Evolutionary conservation across 2,329 filamentous ascomycete genomes (phyloP).

Genomic region (Madurella fahalii): DNA sequence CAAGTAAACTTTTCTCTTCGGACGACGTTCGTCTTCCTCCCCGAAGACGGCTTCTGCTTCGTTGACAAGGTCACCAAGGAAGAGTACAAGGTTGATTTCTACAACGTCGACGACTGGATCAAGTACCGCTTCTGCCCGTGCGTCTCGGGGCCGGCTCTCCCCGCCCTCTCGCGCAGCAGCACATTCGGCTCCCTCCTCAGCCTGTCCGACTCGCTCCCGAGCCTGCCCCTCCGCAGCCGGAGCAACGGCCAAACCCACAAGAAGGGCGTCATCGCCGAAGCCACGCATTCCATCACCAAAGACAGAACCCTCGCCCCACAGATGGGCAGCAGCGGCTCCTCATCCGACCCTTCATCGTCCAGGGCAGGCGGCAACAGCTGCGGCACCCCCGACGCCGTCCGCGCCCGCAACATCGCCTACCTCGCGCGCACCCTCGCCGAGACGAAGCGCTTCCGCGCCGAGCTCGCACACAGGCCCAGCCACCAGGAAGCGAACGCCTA

Average conservation of each 20-base stretch:
- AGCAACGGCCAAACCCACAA: slow-evolving; percentile 42
- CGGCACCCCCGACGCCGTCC: slow-evolving; percentile 40
- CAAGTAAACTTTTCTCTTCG: slow-evolving; percentile 91
- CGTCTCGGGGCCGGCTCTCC: slow-evolving; percentile 59
- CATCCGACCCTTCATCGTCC: slow-evolving; percentile 21
- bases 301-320: slow-evolving; percentile 44
- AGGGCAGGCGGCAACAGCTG: slow-evolving; percentile 18
- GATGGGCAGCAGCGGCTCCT: slow-evolving; percentile 34
- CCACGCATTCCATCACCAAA: slow-evolving; percentile 44
- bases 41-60: slow-evolving; percentile 83
- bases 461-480: slow-evolving; percentile 58
- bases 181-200: slow-evolving; percentile 46
- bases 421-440: slow-evolving; percentile 69
- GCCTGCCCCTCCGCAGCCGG: slow-evolving; percentile 41
- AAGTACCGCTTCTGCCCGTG: slow-evolving; percentile 75
- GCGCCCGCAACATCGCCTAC: slow-evolving; percentile 56
- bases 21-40: slow-evolving; percentile 79
- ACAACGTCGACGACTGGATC: slow-evolving; percentile 73
- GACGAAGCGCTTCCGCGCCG: slow-evolving; percentile 69
- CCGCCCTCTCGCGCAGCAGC: slow-evolving; percentile 45
- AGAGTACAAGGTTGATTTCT: slow-evolving; percentile 80
- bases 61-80: slow-evolving; percentile 77
- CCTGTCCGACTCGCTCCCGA: slow-evolving; percentile 41
- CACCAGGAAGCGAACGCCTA: slow-evolving; percentile 68
- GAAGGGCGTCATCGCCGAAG: slow-evolving; percentile 25